These are phyloP conservation scores for Vitis hybrid DNA, from an alignment of 177 flowering plant genomes.

Conservation along the genomic window DNA sequence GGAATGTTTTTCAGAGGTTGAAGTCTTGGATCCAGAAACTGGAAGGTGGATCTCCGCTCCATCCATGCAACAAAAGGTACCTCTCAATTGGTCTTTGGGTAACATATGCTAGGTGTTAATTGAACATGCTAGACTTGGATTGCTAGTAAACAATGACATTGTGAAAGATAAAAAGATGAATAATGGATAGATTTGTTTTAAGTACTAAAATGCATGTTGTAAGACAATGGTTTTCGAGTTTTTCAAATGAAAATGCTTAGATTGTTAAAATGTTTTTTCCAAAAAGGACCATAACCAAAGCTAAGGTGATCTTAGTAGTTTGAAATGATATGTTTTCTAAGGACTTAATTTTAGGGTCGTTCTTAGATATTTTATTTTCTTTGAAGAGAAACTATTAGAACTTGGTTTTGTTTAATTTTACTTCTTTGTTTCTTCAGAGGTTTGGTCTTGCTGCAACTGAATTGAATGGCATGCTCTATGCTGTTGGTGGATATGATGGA, in stretches of 20 bases:
- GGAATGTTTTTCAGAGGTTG: conserved; percentile 31
- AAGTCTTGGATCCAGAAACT: conserved; percentile 26
- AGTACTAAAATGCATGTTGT: neutral
- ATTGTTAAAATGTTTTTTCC: neutral
- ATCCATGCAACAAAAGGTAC: conserved; percentile 40
- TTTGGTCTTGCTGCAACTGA: conserved; percentile 68
- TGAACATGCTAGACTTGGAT: neutral
- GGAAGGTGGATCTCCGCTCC: conserved; percentile 32
- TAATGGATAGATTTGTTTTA: neutral
- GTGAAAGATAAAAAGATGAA: neutral
- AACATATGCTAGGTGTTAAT: neutral
- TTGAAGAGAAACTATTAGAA: neutral
- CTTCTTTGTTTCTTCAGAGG: conserved; percentile 39
- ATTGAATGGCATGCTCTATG: conserved; percentile 65
- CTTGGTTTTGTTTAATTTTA: neutral
- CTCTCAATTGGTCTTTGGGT: neutral
- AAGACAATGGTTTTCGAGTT: neutral
- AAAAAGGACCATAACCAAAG: no score
- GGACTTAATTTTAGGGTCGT: no score
- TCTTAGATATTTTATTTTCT: neutral
- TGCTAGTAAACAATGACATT: no score
- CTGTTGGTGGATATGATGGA: conserved; percentile 79
- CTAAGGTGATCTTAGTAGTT: no score
- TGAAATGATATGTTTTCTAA: no score
- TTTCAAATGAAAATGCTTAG: neutral